phyloP scores from a whole-genome alignment of 2,329 filamentous ascomycete species.

The Trichoderma sp. region DNA sequence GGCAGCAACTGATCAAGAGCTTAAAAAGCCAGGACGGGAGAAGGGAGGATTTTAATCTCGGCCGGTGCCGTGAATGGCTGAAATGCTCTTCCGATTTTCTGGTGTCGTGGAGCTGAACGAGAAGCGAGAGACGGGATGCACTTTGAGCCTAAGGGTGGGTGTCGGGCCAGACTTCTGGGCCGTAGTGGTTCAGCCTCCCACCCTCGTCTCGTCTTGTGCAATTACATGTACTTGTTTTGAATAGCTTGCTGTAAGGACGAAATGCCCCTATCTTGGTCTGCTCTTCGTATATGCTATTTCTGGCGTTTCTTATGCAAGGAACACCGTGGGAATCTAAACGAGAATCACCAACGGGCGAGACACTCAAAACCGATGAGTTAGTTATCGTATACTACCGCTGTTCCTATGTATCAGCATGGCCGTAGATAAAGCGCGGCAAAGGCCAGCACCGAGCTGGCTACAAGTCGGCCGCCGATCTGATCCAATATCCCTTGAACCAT shows the following conservation, averaged over 20 bases:
- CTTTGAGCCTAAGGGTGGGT: neutral
- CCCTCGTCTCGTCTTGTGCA: neutral
- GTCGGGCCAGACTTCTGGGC: conserved; percentile 1
- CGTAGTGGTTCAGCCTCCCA: neutral
- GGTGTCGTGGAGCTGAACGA: neutral
- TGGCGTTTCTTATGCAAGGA: neutral
- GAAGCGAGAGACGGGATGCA: neutral
- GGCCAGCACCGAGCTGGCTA: neutral
- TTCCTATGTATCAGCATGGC: neutral
- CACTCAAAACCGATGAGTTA: neutral
- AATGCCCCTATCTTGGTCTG: neutral
- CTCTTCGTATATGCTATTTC: neutral
- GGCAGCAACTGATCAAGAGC: neutral
- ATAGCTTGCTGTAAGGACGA: neutral
- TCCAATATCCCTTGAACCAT: neutral
- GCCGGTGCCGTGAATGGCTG: neutral
- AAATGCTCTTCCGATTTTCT: neutral
- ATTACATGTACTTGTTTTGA: neutral
- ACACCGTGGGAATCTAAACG: neutral
- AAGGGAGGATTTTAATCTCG: neutral
- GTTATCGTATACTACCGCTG: neutral
- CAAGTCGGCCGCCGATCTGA: neutral
- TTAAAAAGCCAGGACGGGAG: neutral
- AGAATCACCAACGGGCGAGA: neutral
- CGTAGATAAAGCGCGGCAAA: neutral